Base-by-base conservation (phyloP, 768 basidiomycete species). In the Tephrocybe sp. region DNA sequence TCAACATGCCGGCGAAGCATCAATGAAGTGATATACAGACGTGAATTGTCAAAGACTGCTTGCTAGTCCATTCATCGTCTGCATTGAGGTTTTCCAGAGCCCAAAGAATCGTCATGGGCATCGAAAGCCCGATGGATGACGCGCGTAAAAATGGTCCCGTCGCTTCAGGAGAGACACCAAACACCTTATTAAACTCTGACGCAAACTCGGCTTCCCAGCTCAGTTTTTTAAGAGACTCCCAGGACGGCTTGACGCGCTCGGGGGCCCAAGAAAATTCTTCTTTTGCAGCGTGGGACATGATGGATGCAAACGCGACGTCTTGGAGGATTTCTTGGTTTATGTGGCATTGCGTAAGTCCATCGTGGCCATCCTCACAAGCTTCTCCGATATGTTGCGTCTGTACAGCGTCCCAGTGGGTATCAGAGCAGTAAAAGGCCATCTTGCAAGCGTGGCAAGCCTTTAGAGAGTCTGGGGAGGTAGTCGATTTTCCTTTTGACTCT, bases 241-340 rank as follows among this genome's bases (percentile, higher is more conserved):
- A 72, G 0, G 41, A 15, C 0, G 48, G 2, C 45, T 61, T 49
- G 7, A 61, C 53, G 8, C 68, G 60, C 19, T 65, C 62, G 2
- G 71, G 67, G 4, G 63, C 65, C 67, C 68, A 72, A 15, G 37
- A 36, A 45, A 65, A 62, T 19, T 50, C 40, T 2, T 58, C 63
- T 36, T 5, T 16, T 13, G 26, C 44, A 25, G 26, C 45, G 38
- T 30, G 27, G 12, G 3, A 12, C 49, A 24, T 48, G 43, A 35
- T 44, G 7, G 26, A 34, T 25, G 26, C 40, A 32, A 63, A 55
- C n/a, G 16, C 38, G 21, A 59, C 13, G 28, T 67, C 56, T 25
- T 25, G 35, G 15, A 42, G 44, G 13, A 64, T 44, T 28, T 65
- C 57, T 11, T 54, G 30, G 36, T 66, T 63, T 34, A 65, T 56